Percentiles rank a stretch among this genome's conserved stretches.
phyloP scores from a whole-genome alignment of 176 grass and related monocot genomes.

The Triticum timopheevii region DNA sequence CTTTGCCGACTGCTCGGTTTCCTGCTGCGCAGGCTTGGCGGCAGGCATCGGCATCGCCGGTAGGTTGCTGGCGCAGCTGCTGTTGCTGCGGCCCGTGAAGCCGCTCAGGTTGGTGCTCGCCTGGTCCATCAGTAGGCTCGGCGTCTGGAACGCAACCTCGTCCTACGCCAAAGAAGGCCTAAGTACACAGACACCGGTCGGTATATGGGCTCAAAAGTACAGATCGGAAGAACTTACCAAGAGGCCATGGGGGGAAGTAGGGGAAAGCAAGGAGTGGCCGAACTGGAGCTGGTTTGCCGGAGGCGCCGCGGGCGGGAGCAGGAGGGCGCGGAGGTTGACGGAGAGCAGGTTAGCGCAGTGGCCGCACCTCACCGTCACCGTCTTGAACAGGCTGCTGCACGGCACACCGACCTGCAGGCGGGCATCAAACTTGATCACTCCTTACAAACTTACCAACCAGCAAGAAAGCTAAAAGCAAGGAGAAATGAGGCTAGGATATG shows the following conservation, averaged over 20 bases:
- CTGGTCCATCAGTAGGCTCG: slow-evolving; percentile 77
- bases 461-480: background rate
- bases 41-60: slow-evolving; percentile 25
- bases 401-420: slow-evolving; percentile 76
- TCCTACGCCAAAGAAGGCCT: slow-evolving; percentile 39
- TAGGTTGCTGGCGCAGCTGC: slow-evolving; percentile 50
- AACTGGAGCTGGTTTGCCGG: slow-evolving; percentile 68
- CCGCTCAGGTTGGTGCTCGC: slow-evolving; percentile 36
- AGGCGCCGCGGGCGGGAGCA: slow-evolving; percentile 52
- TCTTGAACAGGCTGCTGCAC: slow-evolving; percentile 95
- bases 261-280: slow-evolving; percentile 59
- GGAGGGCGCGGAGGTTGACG: slow-evolving; percentile 82
- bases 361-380: slow-evolving; percentile 89
- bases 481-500: background rate
- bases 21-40: slow-evolving; percentile 47
- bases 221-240: slow-evolving; percentile 41
- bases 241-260: slow-evolving; percentile 64
- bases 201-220: background rate
- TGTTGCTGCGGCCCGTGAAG: slow-evolving; percentile 46
- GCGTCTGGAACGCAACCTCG: slow-evolving; percentile 59
- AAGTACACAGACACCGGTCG: background rate
- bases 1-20: slow-evolving; percentile 62
- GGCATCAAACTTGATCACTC: background rate
- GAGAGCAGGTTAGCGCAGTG: slow-evolving; percentile 96
- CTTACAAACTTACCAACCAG: background rate